Conservation (phyloP, 1,284 basidiomycete genomes). For the Apiotrichum porosum region DNA sequence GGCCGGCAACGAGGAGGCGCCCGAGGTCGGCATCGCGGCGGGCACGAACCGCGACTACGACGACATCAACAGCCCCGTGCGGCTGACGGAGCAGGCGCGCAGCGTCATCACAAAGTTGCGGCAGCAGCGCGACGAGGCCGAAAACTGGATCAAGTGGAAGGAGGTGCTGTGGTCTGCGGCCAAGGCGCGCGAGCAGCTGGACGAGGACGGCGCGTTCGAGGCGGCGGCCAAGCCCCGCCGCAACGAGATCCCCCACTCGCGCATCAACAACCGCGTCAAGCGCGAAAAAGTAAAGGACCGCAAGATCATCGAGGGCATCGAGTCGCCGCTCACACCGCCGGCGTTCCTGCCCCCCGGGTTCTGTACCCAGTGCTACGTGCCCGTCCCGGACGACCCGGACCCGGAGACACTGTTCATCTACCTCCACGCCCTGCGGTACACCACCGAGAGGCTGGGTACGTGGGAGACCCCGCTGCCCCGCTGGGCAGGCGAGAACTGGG, state of each 20-base stretch:
- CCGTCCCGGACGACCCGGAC: conserved; percentile 81
- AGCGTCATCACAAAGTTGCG: conserved; percentile 75
- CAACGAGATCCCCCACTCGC: conserved; percentile 15
- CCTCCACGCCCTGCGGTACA: conserved; percentile 80
- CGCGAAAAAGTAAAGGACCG: conserved; percentile 18
- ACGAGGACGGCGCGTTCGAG: background rate
- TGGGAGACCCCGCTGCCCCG: conserved; percentile 48
- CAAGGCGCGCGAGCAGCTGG: conserved; percentile 31
- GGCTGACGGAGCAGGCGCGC: conserved; percentile 77
- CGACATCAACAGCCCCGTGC: conserved; percentile 82
- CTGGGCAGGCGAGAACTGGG: conserved; percentile 48
- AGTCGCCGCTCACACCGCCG: conserved; percentile 46
- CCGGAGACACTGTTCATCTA: conserved; percentile 90
- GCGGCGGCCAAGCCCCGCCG: background rate
- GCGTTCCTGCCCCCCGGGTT: conserved; percentile 46
- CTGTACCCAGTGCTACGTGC: conserved; percentile 82
- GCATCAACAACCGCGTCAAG: conserved; percentile 7
- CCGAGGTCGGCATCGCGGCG: conserved; percentile 16
- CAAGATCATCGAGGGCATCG: conserved; percentile 20
- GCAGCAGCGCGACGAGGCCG: conserved; percentile 86
- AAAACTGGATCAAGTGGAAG: conserved; percentile 70
- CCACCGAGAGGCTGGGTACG: conserved; percentile 48
- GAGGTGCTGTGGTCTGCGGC: conserved; percentile 41
- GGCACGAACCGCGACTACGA: conserved; percentile 20
- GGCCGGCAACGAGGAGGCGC: conserved; percentile 30